phyloP scores from a whole-genome alignment of 169 alveolate genomes.

The Plasmodium billcollinsi region DNA sequence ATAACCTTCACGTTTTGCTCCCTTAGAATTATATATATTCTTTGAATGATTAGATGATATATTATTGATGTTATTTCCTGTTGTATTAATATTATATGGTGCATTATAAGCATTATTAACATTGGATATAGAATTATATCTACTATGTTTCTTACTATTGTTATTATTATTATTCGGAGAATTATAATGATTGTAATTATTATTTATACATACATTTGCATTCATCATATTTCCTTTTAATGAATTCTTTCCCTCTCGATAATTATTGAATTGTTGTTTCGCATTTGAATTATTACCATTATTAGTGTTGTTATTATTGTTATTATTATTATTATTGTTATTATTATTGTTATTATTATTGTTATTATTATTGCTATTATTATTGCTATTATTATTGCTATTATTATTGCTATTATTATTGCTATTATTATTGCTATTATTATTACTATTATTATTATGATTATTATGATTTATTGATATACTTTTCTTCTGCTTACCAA shows the following conservation, averaged over 20 bases:
- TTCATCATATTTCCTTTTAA: constrained; percentile 4
- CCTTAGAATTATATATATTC: constrained; percentile 19
- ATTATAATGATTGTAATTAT: background rate
- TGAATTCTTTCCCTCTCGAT: constrained; percentile 15
- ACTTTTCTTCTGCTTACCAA: constrained; percentile 33
- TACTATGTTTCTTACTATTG: constrained; percentile 14
- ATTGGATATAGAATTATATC: constrained; percentile 15
- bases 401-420: constrained; percentile 9
- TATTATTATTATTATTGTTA: background rate
- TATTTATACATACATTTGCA: background rate
- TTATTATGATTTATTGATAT: constrained; percentile 26
- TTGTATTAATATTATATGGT: constrained; percentile 2
- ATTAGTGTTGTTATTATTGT: background rate
- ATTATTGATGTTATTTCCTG: constrained; percentile 9
- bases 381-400: background rate
- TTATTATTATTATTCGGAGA: background rate
- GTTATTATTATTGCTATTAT: constrained; percentile 1
- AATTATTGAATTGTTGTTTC: constrained; percentile 9
- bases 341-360: background rate
- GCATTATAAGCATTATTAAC: constrained; percentile 9
- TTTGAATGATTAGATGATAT: constrained; percentile 8
- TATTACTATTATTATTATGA: background rate
- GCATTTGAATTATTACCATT: background rate
- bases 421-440: background rate
- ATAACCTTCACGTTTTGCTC: constrained; percentile 18